Evolutionary conservation across 352 stramenopile genomes (phyloP).

Genomic region (Globisporangium middletonii): DNA sequence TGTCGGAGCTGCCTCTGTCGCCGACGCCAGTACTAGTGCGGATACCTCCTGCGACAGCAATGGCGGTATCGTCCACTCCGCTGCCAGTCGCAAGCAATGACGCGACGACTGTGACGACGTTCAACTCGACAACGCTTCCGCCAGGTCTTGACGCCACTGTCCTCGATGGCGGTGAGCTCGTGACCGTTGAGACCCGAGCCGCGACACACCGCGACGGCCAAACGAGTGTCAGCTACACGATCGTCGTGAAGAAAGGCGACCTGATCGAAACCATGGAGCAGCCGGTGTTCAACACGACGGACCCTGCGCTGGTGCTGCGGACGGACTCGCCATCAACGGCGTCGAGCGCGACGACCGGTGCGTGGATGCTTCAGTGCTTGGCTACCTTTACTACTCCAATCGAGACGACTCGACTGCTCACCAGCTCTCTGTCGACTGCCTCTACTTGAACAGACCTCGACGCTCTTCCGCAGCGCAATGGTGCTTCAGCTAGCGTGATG

Average conservation of each 20-base stretch:
- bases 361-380: not conserved
- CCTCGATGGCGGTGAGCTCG: conserved; percentile 27
- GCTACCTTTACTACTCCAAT: not conserved
- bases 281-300: conserved; percentile 10
- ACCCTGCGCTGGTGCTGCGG: not conserved
- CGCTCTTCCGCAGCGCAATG: no score
- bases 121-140: conserved; percentile 33
- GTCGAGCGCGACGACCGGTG: conserved; percentile 4
- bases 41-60: no score
- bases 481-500: not conserved
- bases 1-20: no score
- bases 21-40: no score
- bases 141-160: conserved; percentile 25
- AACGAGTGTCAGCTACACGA: conserved; percentile 30
- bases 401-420: not conserved
- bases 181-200: conserved; percentile 28
- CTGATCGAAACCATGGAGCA: conserved; percentile 10
- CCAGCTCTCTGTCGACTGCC: not conserved
- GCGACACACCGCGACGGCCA: conserved; percentile 18
- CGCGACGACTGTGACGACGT: conserved; percentile 14
- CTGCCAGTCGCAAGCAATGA: not conserved
- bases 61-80: not conserved
- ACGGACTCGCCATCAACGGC: not conserved
- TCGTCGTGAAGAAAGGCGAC: conserved; percentile 29
- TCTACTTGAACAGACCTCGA: no score